Base-by-base conservation (phyloP, 192 early-diverging fungal species). In the Dispira simplex region DNA sequence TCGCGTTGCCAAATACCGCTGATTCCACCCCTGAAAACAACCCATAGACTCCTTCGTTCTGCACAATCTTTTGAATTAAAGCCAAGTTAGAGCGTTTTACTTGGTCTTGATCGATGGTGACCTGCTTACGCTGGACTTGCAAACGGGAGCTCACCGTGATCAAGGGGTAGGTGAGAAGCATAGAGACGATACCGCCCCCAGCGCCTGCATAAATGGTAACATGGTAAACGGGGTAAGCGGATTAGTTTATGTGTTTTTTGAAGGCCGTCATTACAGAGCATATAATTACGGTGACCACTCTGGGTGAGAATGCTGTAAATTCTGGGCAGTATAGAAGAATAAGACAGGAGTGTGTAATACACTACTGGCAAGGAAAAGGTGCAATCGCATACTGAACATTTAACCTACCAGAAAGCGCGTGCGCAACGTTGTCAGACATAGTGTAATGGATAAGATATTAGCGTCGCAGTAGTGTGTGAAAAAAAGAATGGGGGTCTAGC, bases 21-120 rank as follows among this genome's bases (percentile, higher is more conserved):
- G 92, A 95, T 70, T 86, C 84, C 67, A 98, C 76, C 20, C 97
- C 97, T 78, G 92, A 85, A 75, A 96, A 99, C 28, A 99, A 77
- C 5, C 94, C 94, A 13, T 75, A 66, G 12, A 90, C 72, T 53
- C 97, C 95, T 70, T 98, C 97, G 64, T 85, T 79, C 64, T 84
- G 78, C 13, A 98, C 44, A 65, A 99, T 94, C 78, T 92, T 96
- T 65, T 81, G 71, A 69, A 93, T 76, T 16, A 89, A 88, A 68
- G 94, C 90, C 56, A 74, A 46, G 58, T 76, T 56, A 3, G 54
- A 56, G 32, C 32, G 32, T 6, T 39, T 39, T 6, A 39, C 32
- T 44, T 60, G 28, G 58, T 8, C 39, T 8, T 12, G 1, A 1
- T 11, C 74, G 52, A 79, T 76, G 67, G 73, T 77, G 44, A 70